phyloP scores from a whole-genome alignment of 306 rosid species.

The Rosa multiflora region DNA sequence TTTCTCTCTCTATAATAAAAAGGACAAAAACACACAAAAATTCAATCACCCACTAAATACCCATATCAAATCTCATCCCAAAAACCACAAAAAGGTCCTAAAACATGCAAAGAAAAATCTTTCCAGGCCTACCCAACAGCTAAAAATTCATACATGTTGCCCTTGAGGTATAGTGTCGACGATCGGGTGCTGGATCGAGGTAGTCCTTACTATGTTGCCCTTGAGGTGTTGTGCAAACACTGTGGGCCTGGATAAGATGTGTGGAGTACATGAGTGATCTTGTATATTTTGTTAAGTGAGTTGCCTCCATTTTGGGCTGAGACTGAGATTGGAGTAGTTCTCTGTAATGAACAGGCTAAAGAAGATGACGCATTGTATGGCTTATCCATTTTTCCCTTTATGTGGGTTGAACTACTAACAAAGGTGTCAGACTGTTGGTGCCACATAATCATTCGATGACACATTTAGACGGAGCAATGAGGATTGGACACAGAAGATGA shows the following conservation, averaged over 20 bases:
- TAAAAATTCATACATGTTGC: conserved; percentile 5
- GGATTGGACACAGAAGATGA: too few species aligned
- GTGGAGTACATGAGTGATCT: conserved; percentile 51
- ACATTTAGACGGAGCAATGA: too few species aligned
- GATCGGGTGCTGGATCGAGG: conserved; percentile 7
- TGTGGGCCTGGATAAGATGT: conserved; percentile 45
- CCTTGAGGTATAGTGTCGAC: too few species aligned
- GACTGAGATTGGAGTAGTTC: conserved; percentile 34
- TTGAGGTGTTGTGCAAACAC: conserved; percentile 42
- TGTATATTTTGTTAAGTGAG: conserved; percentile 47
- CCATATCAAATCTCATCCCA: conserved; percentile 44
- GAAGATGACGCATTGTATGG: too few species aligned
- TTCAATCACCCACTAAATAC: conserved; percentile 13
- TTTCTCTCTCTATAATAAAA: too few species aligned
- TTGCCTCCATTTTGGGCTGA: conserved; percentile 53
- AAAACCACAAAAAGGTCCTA: not conserved
- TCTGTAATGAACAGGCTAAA: too few species aligned
- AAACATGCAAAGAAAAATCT: not conserved
- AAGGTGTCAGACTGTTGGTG: too few species aligned
- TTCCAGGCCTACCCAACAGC: not conserved
- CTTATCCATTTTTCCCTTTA: too few species aligned
- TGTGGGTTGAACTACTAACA: too few species aligned
- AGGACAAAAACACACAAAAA: not conserved
- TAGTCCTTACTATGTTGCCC: conserved; percentile 50
- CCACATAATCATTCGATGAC: too few species aligned